Conservation (phyloP, 1,139 yeast species). For the Zygotorulaspora mrakii region DNA sequence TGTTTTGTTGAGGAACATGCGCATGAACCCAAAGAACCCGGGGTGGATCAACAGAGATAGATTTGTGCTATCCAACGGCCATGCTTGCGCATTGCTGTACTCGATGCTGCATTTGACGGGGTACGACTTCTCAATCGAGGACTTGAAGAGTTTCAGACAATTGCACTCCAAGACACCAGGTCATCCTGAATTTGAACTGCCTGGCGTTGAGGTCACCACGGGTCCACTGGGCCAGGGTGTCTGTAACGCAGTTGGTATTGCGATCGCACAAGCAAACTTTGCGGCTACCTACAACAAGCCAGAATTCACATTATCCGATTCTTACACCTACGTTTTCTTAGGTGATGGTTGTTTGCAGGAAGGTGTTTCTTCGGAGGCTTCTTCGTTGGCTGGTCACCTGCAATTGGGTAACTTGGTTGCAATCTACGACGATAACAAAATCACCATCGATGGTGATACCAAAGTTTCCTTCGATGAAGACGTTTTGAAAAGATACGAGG, state of each 20-base stretch:
- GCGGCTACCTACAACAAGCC: conserved; percentile 96
- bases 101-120: conserved; percentile 83
- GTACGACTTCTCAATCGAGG: conserved; percentile 76
- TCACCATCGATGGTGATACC: conserved; percentile 95
- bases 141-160: conserved; percentile 89
- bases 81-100: conserved; percentile 90
- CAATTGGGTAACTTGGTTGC: conserved; percentile 91
- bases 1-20: conserved; percentile 71
- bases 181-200: conserved; percentile 82
- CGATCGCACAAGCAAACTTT: conserved; percentile 87
- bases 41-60: conserved; percentile 94
- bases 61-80: conserved; percentile 94
- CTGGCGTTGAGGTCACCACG: conserved; percentile 96
- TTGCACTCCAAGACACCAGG: conserved; percentile 92
- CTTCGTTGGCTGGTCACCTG: conserved; percentile 94
- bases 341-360: conserved; percentile 99
- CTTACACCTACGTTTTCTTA: conserved; percentile 72
- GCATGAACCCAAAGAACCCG: conserved; percentile 86
- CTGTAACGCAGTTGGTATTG: conserved; percentile 94
- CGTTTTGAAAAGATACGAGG: conserved; percentile 76
- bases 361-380: conserved; percentile 95
- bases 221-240: conserved; percentile 99
- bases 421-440: conserved; percentile 95
- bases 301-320: conserved; percentile 64
- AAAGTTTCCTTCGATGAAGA: conserved; percentile 92